These are phyloP conservation scores for Ceratobasidium papillatum DNA, from an alignment of 1,284 basidiomycete species.

Conservation along the genomic window DNA sequence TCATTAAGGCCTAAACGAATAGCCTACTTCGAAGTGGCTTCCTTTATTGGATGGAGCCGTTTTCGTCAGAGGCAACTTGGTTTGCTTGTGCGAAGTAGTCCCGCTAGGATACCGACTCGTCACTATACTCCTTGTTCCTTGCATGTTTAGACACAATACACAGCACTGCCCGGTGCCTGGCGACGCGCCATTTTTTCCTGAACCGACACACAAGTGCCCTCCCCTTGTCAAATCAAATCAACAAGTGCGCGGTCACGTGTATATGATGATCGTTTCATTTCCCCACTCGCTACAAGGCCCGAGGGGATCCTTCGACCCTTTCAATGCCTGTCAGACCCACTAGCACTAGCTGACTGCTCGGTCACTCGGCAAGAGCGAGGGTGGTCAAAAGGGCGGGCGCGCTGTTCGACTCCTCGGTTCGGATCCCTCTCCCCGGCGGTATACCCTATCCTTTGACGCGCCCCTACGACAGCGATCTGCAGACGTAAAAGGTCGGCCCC, in stretches of 20 bases:
- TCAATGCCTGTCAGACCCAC: slow-evolving; percentile 22
- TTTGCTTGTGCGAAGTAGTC: background rate
- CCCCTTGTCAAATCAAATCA: slow-evolving; percentile 2
- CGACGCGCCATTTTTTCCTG: background rate
- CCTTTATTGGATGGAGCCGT: slow-evolving; percentile 7
- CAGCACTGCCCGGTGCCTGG: slow-evolving; percentile 33
- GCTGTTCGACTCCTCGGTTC: slow-evolving; percentile 5
- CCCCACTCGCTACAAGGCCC: no score
- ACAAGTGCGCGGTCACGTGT: slow-evolving; percentile 34
- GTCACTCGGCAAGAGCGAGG: slow-evolving; percentile 21
- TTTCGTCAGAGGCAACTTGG: background rate
- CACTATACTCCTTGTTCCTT: background rate
- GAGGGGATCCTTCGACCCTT: slow-evolving; percentile 31
- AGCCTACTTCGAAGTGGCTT: background rate
- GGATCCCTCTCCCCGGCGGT: slow-evolving; percentile 6
- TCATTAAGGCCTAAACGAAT: background rate
- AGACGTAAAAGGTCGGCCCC: background rate
- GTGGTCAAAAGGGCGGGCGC: background rate
- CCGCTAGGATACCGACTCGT: background rate
- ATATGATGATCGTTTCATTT: slow-evolving; percentile 1
- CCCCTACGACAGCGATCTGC: slow-evolving; percentile 17
- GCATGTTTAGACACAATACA: slow-evolving; percentile 27
- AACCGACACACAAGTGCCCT: background rate
- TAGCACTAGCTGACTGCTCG: slow-evolving; percentile 2
- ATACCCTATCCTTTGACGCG: slow-evolving; percentile 16